Percentiles rank a stretch among this genome's conserved stretches.
Evolutionary conservation across 805 yeast genomes (phyloP).

Genomic region (Metschnikowia cubensis): DNA sequence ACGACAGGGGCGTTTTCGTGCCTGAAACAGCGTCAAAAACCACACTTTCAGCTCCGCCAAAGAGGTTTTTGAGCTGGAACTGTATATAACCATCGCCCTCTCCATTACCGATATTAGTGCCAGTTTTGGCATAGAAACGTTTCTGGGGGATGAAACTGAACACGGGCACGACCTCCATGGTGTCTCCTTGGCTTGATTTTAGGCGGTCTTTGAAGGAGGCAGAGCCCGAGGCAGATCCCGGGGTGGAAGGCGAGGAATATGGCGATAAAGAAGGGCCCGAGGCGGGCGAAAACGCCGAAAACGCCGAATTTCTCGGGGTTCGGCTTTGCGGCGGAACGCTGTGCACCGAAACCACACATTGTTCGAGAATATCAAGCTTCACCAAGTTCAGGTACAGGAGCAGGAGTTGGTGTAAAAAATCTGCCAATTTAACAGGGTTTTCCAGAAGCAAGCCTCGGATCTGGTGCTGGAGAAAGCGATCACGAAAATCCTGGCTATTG

Average conservation of each 20-base stretch:
- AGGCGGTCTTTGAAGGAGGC: not conserved
- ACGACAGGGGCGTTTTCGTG: constrained; percentile 47
- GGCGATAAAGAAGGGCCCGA: no score
- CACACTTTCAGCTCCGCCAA: constrained; percentile 55
- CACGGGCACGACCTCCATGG: constrained; percentile 31
- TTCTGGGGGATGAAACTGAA: constrained; percentile 53
- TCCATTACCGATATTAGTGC: constrained; percentile 94
- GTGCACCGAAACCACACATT: constrained; percentile 34
- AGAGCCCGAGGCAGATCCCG: no score
- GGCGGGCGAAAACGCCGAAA: no score
- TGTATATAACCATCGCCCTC: constrained; percentile 94
- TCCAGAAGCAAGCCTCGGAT: constrained; percentile 41
- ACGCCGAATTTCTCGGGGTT: not conserved
- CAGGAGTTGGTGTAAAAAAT: constrained; percentile 41
- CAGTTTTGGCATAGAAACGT: constrained; percentile 78
- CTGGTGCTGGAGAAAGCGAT: constrained; percentile 43
- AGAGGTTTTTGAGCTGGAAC: constrained; percentile 53
- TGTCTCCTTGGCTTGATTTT: not conserved
- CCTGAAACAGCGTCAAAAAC: constrained; percentile 51
- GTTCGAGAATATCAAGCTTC: constrained; percentile 41
- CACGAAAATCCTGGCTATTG: constrained; percentile 46
- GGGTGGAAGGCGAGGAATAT: no score
- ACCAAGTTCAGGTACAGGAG: constrained; percentile 39
- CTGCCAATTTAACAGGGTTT: constrained; percentile 36
- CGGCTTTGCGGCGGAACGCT: constrained; percentile 11